Base-by-base conservation (phyloP, 192 early-diverging fungal genomes). In the Physocladia obscura region DNA sequence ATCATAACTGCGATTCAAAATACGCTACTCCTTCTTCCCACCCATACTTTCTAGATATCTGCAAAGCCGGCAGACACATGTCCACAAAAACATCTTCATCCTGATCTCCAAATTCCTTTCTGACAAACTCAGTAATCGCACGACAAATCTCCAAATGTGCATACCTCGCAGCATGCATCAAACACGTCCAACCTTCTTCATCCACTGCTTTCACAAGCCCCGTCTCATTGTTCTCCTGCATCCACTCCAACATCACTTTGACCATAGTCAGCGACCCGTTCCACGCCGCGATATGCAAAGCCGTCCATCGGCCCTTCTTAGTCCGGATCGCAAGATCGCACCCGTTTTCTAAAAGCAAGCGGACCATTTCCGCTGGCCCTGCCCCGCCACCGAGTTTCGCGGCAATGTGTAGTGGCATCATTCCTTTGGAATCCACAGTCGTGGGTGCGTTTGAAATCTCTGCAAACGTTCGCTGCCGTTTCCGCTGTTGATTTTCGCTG, bases 161-260 rank as follows among this genome's bases (percentile, higher is more conserved):
- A 59, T 73, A 73, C 71, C 62, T 39, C 36, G 71, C 62, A 5
- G 62, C 71, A 59, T 73, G 71, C 39, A 50, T 30, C 17, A 73
- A 47, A 47, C 62, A 52, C 22, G 71, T 73, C 71, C 71, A 73
- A 22, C 62, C 62, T 34, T 73, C 62, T 8, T 52, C 61, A 67
- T 73, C 71, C 44, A 52, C 26, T 38, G 19, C 47, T n/a, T 44
- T 4, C 35, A 65, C 62, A 8, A 0, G 49, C 2, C 30, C 21
- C n/a, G 40, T 44, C 40, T 13, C 40, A 13, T 8, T n/a, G 40
- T 8, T 13, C 40, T 13, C 40, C 11, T 8, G n/a, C 40, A 44
- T 8, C 11, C 8, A 44, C 11, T 52, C 31, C 26, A 73, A 32
- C 61, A 73, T 26, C 4, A 37, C 21, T 22, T n/a, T 4, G 6